These are phyloP conservation scores for Pythium periplocum DNA, from an alignment of 352 stramenopile species.

Conservation along the genomic window DNA sequence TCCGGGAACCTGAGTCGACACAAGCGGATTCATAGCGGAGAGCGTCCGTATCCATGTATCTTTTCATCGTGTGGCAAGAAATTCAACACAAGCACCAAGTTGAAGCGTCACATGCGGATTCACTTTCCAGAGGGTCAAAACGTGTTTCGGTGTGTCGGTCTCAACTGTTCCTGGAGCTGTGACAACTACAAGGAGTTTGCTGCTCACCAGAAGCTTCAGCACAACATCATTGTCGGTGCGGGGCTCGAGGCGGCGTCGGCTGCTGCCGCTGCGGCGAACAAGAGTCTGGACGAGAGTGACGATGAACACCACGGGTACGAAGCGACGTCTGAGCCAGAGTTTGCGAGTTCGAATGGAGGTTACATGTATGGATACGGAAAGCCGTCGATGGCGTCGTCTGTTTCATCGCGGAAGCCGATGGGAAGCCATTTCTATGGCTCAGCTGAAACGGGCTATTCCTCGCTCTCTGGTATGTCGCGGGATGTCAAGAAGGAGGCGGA, in stretches of 20 bases:
- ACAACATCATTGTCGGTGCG: conserved; percentile 62
- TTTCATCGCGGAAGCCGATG: conserved; percentile 15
- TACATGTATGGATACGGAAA: conserved; percentile 20
- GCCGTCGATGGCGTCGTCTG: conserved; percentile 6
- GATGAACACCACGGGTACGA: conserved; percentile 5
- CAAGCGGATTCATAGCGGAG: conserved; percentile 84
- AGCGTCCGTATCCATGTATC: conserved; percentile 76
- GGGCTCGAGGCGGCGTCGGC: conserved; percentile 13
- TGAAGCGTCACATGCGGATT: conserved; percentile 86
- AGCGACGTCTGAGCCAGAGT: conserved; percentile 2
- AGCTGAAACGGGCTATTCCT: conserved; percentile 11
- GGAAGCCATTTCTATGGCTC: not conserved
- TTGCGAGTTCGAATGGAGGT: conserved; percentile 5
- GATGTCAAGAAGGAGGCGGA: conserved; percentile 18
- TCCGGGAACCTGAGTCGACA: conserved; percentile 84
- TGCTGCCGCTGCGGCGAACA: not conserved
- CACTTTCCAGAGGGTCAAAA: conserved; percentile 78
- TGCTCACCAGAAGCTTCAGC: conserved; percentile 69
- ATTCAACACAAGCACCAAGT: conserved; percentile 88
- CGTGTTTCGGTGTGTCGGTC: conserved; percentile 64
- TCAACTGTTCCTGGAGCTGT: conserved; percentile 50
- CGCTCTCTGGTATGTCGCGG: conserved; percentile 11
- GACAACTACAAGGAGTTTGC: conserved; percentile 86
- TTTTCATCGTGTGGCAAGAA: conserved; percentile 75
- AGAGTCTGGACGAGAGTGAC: no score